A percentile compares a stretch with the other conserved stretches of the same genome.
phyloP scores from a whole-genome alignment of 805 yeast species.

The Ogataea parapolymorpha region DNA sequence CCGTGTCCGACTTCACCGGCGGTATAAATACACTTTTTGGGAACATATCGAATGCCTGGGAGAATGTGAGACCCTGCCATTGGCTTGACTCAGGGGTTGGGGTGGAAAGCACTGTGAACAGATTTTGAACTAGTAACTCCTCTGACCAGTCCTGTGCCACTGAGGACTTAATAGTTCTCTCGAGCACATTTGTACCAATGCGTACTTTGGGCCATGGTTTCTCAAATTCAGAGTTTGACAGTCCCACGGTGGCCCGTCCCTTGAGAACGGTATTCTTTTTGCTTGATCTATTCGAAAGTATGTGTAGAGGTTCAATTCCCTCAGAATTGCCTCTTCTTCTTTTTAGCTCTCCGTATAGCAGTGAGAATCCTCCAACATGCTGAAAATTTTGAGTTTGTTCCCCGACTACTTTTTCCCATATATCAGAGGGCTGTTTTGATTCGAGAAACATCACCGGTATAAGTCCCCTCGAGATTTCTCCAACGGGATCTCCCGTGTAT shows the following conservation, averaged over 20 bases:
- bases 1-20: slow-evolving; percentile 40
- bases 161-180: slow-evolving; percentile 33
- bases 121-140: slow-evolving; percentile 43
- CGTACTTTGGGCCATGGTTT: slow-evolving; percentile 75
- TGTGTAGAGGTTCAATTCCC: slow-evolving; percentile 36
- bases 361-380: slow-evolving; percentile 59
- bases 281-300: slow-evolving; percentile 49
- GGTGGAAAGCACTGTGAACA: slow-evolving; percentile 55
- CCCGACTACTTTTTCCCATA: slow-evolving; percentile 42
- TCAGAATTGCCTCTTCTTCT: slow-evolving; percentile 22
- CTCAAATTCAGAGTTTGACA: slow-evolving; percentile 64
- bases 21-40: slow-evolving; percentile 69
- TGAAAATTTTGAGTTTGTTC: slow-evolving; percentile 28
- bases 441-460: slow-evolving; percentile 41
- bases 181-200: slow-evolving; percentile 61
- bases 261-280: slow-evolving; percentile 20
- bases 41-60: slow-evolving; percentile 40
- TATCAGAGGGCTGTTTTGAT: slow-evolving; percentile 32
- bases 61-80: slow-evolving; percentile 27
- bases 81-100: slow-evolving; percentile 29
- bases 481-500: slow-evolving; percentile 17
- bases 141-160: slow-evolving; percentile 21
- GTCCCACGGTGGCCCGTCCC: slow-evolving; percentile 41
- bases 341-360: slow-evolving; percentile 52
- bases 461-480: slow-evolving; percentile 42